phyloP scores from a whole-genome alignment of 352 stramenopile genomes.

The Pythium oligandrum region DNA sequence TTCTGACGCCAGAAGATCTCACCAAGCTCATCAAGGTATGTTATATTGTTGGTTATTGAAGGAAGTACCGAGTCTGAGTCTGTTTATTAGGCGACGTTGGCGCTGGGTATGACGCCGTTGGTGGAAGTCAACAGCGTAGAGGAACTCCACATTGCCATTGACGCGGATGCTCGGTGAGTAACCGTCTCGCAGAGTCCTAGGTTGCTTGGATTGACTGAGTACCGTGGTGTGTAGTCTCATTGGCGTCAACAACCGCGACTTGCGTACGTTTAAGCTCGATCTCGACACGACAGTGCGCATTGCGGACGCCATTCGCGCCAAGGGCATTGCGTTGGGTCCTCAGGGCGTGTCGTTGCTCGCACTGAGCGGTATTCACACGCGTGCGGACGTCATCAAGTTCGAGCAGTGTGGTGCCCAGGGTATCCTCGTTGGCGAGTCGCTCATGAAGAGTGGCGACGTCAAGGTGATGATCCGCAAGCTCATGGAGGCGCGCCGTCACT shows the following conservation, averaged over 20 bases:
- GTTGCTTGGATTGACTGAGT: background rate
- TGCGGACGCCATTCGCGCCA: constrained; percentile 70
- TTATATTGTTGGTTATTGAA: constrained; percentile 1
- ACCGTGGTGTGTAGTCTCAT: constrained; percentile 67
- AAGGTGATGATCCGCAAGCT: constrained; percentile 80
- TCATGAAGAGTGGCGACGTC: constrained; percentile 95
- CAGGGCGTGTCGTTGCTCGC: constrained; percentile 88
- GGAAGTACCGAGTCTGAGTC: constrained; percentile 2
- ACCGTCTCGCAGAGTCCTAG: too few species aligned
- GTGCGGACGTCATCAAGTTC: constrained; percentile 89
- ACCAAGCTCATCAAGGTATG: constrained; percentile 55
- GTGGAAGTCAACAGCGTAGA: constrained; percentile 96
- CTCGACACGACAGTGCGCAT: constrained; percentile 93
- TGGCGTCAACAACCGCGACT: constrained; percentile 98
- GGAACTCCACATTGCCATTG: constrained; percentile 93
- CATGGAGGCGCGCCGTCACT: constrained; percentile 31
- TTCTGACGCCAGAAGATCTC: constrained; percentile 62
- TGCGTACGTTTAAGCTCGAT: constrained; percentile 98
- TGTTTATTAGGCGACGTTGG: constrained; percentile 59
- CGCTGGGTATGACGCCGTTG: constrained; percentile 95
- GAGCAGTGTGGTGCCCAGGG: constrained; percentile 86
- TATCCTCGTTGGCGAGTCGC: constrained; percentile 95
- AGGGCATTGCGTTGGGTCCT: constrained; percentile 60
- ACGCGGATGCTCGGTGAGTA: constrained; percentile 73
- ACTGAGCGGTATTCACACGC: constrained; percentile 95